These are phyloP conservation scores for Fragaria ananassa DNA, from an alignment of 306 rosid genomes.

Conservation along the genomic window DNA sequence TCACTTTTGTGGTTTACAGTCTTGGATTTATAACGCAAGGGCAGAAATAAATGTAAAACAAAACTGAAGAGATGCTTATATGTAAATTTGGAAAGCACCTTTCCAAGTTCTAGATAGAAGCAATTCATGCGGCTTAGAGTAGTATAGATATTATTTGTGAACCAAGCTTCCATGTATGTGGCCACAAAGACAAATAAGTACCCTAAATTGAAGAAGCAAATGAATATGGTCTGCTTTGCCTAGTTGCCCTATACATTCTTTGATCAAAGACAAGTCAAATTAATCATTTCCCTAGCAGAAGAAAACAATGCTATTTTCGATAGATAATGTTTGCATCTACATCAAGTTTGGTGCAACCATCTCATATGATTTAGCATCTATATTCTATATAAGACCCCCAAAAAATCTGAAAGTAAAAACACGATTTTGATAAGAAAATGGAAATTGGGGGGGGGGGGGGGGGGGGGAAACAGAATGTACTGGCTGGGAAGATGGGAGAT, in stretches of 20 bases:
- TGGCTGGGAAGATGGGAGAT: conserved; percentile 4
- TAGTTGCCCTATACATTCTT: neutral
- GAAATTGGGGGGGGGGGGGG: neutral
- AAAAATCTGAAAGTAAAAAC: neutral
- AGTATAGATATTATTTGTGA: neutral
- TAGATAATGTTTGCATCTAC: neutral
- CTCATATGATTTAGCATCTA: neutral
- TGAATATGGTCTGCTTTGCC: neutral
- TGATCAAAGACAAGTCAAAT: neutral
- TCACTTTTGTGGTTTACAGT: neutral
- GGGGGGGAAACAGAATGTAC: conserved; percentile 18
- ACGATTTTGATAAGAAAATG: neutral
- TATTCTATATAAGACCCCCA: neutral
- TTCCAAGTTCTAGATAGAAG: neutral
- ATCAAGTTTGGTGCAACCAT: neutral
- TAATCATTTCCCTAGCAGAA: neutral
- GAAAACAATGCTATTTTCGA: neutral
- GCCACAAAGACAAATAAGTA: neutral
- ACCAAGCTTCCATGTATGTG: neutral
- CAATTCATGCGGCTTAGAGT: neutral
- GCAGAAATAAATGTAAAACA: neutral
- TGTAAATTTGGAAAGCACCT: neutral
- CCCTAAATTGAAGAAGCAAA: neutral
- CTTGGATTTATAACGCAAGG: neutral
- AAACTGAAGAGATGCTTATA: neutral